Percentiles rank a stretch among this genome's conserved stretches.
Conservation (phyloP, 495 filamentous ascomycete genomes). For the Thozetella sp. region DNA sequence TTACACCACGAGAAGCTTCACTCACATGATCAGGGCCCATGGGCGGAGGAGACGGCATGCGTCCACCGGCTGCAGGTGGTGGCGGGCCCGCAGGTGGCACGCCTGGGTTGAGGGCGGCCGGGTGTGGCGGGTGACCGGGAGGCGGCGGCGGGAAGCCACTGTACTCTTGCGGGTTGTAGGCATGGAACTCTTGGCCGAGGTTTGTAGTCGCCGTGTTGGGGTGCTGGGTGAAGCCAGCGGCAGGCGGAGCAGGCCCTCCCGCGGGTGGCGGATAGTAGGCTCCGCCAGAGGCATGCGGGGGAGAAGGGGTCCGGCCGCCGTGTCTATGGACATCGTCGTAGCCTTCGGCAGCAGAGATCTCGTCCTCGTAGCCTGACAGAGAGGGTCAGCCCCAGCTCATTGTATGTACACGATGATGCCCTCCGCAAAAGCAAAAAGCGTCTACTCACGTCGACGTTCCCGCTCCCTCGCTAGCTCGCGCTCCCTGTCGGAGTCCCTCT, state of each 20-base stretch:
- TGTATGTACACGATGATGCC: background rate
- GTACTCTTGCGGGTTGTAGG: slow-evolving; percentile 40
- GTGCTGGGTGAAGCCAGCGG: slow-evolving; percentile 38
- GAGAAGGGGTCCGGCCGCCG: slow-evolving; percentile 40
- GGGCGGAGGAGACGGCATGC: slow-evolving; percentile 20
- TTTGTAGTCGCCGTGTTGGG: slow-evolving; percentile 35
- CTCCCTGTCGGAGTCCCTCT: slow-evolving; percentile 11
- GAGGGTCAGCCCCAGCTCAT: background rate
- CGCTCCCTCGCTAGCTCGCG: slow-evolving; percentile 37
- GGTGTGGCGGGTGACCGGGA: slow-evolving; percentile 26
- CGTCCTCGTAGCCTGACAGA: slow-evolving; percentile 43
- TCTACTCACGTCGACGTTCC: slow-evolving; percentile 34
- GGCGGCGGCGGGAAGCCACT: slow-evolving; percentile 32
- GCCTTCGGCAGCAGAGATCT: slow-evolving; percentile 27
- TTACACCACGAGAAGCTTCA: slow-evolving; percentile 29
- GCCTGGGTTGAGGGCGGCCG: slow-evolving; percentile 5
- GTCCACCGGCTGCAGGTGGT: slow-evolving; percentile 19
- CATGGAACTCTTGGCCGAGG: slow-evolving; percentile 26
- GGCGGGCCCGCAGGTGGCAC: slow-evolving; percentile 23
- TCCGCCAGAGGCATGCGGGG: slow-evolving; percentile 54
- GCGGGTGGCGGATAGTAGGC: slow-evolving; percentile 40
- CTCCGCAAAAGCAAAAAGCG: background rate
- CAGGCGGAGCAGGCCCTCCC: slow-evolving; percentile 15
- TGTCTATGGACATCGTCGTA: slow-evolving; percentile 28
- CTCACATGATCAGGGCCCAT: slow-evolving; percentile 37